Evolutionary conservation across 2,329 filamentous ascomycete genomes (phyloP), one percentile per base, ranked within the genome.

Genomic region (Periconia sp.): DNA sequence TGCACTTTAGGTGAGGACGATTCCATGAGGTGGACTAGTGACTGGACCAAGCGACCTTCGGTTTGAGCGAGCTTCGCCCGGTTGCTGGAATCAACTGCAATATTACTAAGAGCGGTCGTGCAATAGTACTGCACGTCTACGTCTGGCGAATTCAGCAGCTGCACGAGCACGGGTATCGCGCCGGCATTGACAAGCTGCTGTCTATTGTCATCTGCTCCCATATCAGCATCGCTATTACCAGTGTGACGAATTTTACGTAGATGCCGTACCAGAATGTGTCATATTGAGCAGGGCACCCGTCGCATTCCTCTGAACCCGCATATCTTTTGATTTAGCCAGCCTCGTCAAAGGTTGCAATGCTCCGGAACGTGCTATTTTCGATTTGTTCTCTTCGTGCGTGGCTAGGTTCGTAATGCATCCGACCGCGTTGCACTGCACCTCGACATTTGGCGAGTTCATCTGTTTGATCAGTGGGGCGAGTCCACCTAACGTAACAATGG

Each of bases 71-170:
- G 81, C 68, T 92, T 91, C 65, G 92, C 90, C 56, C 94, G 82
- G 74, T 97, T 97, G 63, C 85, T 87, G 32, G 87, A 81, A 67
- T 99, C 94, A 40, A 99, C 94, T 5, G 94, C 94, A 59, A 99
- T 99, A 71, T 99, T 99, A 79, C 92, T 97, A 45, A 99, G 82
- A 10, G 94, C 94, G 4, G 94, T 99, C 13, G 94, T 99, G 76
- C 94, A 99, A 74, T 99, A 99, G 74, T 99, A 99, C 74, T 99
- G 94, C 22, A 99, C 94, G 66, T 99, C 94, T 56, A 96, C 92
- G 65, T 99, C 94, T 45, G 87, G 78, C 18, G 94, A 97, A 7
- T 89, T 91, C 32, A 99, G 85, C 17, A 99, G 84, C 66, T 96
- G 91, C 28, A 99, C 94, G 18, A 99, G 84, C 7, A 99, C 92